Evolutionary conservation across 2,329 filamentous ascomycete genomes (phyloP).

Genomic region (Ceratocystis huliohia): DNA sequence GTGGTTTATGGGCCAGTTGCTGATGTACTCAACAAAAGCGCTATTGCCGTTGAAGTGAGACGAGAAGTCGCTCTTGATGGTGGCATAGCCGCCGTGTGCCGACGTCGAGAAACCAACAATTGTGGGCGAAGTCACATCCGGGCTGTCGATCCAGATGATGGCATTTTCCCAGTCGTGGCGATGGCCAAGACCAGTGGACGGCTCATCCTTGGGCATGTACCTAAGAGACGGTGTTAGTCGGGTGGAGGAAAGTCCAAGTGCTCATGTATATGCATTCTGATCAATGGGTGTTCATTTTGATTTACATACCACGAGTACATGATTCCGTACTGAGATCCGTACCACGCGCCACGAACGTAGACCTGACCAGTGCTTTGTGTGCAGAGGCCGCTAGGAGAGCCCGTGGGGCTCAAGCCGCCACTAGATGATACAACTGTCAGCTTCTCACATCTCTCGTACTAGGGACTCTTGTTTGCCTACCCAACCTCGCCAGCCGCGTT

Average conservation of each 20-base stretch:
- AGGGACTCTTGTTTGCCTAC: constrained; percentile 29
- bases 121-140: constrained; percentile 24
- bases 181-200: constrained; percentile 27
- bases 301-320: constrained; percentile 32
- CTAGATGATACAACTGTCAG: constrained; percentile 22
- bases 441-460: neutral
- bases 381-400: constrained; percentile 27
- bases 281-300: neutral
- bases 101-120: constrained; percentile 31
- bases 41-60: constrained; percentile 17
- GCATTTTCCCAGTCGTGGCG: constrained; percentile 33
- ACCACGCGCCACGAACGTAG: constrained; percentile 29
- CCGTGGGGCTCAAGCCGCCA: constrained; percentile 29
- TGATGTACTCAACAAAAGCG: constrained; percentile 28
- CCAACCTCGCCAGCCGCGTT: constrained; percentile 44
- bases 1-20: constrained; percentile 27
- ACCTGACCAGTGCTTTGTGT: constrained; percentile 29
- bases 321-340: constrained; percentile 28
- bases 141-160: constrained; percentile 28
- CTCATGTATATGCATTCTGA: neutral
- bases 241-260: neutral
- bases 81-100: constrained; percentile 30
- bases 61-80: constrained; percentile 19
- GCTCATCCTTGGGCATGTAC: constrained; percentile 36
- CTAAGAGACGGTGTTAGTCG: neutral